Base-by-base conservation (phyloP, 2,329 filamentous ascomycete genomes). In the Penicillium sp. region DNA sequence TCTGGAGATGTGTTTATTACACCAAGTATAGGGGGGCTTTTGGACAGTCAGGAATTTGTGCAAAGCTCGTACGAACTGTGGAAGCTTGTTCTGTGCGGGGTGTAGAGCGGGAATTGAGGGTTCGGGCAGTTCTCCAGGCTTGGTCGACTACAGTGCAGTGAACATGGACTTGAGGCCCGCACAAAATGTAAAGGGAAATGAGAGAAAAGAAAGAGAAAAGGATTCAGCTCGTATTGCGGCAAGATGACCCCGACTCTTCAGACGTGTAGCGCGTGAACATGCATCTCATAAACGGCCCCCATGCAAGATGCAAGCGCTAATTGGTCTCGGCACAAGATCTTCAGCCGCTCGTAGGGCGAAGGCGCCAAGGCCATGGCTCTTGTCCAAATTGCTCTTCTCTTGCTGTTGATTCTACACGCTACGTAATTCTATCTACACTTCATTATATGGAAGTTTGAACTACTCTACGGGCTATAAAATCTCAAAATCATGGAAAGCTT, bases 1-100 rank as follows among this genome's bases (percentile, higher is more conserved):
- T 57, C 31, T 42, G 52, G 53, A 56, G 47, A 51, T 56, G 29
- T 57, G 55, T 61, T 58, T 58, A 49, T 44, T 44, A 21, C 31
- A 8, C n/a, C 38, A 47, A 56, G 51, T 56, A 56, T 56, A 53
- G 1, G 18, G 34, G 3, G 5, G 9, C 5, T 39, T 21, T 5
- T 12, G 9, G 36, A 39, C 18, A 10, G 12, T 21, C 16, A 21
- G 36, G 36, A 39, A 21, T 39, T 39, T 21, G 36, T 9, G 4
- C 36, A 39, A 39, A 39, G 36, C 36, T 39, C 16, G 36, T 21
- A 6, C 36, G 12, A 39, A 10, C 36, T 39, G 9, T 39, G 9
- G 33, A 15, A 31, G 38, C 39, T 31, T 26, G 29, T 47, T 52
- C 44, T 39, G 44, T 44, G 49, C 44, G 49, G 51, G 45, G 39